These are phyloP conservation scores for Prinsepia uniflora DNA, from an alignment of 306 rosid species.

Conservation along the genomic window DNA sequence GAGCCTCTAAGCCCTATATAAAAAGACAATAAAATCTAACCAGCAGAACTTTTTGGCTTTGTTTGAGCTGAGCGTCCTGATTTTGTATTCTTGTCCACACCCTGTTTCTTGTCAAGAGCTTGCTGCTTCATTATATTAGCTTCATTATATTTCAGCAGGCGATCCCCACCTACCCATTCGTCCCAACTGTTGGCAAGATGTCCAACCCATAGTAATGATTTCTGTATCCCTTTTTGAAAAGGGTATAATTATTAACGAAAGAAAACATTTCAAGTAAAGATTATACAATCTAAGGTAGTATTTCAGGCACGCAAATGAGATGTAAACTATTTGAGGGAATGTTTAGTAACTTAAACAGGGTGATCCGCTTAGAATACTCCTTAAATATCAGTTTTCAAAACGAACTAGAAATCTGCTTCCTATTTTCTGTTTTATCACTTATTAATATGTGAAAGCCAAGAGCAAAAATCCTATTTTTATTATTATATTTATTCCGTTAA, in stretches of 20 bases:
- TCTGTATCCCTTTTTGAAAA: constrained; percentile 48
- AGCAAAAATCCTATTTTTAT: neutral
- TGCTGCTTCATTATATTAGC: constrained; percentile 67
- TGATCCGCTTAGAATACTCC: too few relatives aligned
- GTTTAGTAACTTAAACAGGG: neutral
- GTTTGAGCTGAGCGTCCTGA: constrained; percentile 67
- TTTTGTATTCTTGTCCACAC: constrained; percentile 58
- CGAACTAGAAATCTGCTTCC: neutral
- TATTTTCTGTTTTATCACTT: neutral
- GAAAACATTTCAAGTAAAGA: constrained; percentile 20
- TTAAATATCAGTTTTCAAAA: neutral
- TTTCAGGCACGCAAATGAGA: neutral
- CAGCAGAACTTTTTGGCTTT: constrained; percentile 59
- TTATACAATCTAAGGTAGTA: constrained; percentile 7
- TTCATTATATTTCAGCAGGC: constrained; percentile 67
- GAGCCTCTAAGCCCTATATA: neutral
- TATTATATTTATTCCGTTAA: neutral
- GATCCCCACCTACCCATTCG: constrained; percentile 85
- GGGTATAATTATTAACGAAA: constrained; percentile 42
- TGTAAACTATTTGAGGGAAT: neutral
- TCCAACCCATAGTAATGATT: constrained; percentile 57
- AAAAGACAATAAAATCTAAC: constrained; percentile 30
- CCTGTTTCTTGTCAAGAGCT: constrained; percentile 66
- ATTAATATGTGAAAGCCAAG: neutral
- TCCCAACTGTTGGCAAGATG: constrained; percentile 98